Percentiles rank a stretch among this genome's conserved stretches.
These are phyloP conservation scores for Solanum lycopersicoides DNA, from an alignment of 257 asterid genomes.

Conservation along the genomic window DNA sequence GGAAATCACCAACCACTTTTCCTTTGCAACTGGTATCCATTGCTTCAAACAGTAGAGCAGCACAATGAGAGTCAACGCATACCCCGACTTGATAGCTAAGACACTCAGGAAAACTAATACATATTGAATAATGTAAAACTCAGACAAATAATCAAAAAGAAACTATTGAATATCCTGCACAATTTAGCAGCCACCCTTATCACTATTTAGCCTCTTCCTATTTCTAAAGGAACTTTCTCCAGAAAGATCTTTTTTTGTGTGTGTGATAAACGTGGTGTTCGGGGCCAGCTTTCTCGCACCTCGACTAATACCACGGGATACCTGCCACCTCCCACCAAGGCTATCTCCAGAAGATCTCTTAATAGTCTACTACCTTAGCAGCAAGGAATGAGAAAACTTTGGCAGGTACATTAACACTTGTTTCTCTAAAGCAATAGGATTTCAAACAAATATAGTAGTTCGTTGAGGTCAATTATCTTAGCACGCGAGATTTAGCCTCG, in stretches of 20 bases:
- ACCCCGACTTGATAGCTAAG: neutral
- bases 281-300: neutral
- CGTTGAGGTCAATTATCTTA: neutral
- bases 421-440: neutral
- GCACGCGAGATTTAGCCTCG: neutral
- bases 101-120: neutral
- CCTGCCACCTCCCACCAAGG: neutral
- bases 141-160: neutral
- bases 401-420: neutral
- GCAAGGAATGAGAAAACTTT: neutral
- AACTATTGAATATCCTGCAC: neutral
- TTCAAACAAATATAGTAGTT: neutral
- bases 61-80: neutral
- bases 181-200: neutral
- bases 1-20: constrained; percentile 61
- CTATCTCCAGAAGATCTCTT: neutral
- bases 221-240: neutral
- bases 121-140: neutral
- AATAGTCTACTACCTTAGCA: neutral
- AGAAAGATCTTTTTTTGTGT: neutral
- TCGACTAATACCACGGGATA: neutral
- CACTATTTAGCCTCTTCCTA: neutral
- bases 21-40: constrained; percentile 66
- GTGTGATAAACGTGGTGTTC: neutral
- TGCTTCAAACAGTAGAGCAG: constrained; percentile 33